Evolutionary conservation across 352 stramenopile genomes (phyloP).

Genomic region (Globisporangium irregulare): DNA sequence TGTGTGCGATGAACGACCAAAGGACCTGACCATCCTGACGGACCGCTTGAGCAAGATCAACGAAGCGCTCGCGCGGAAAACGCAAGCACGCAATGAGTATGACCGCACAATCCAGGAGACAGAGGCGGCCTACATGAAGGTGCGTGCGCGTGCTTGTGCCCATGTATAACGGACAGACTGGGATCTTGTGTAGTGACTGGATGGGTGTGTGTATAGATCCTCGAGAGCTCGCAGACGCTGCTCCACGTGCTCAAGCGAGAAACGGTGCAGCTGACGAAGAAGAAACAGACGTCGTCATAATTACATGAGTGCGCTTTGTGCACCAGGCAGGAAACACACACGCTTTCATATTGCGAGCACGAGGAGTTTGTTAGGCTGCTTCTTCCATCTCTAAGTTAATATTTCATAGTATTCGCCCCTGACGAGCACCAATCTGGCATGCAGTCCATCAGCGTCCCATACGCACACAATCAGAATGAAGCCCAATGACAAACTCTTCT

Average conservation of each 20-base stretch:
- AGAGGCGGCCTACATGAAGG: constrained; percentile 93
- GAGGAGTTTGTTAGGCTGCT: constrained; percentile 1
- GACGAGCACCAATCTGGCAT: not conserved
- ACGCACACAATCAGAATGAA: not conserved
- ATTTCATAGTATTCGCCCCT: not conserved
- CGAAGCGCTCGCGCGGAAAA: constrained; percentile 87
- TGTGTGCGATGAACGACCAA: not conserved
- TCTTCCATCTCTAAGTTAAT: constrained; percentile 9
- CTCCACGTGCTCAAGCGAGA: constrained; percentile 94
- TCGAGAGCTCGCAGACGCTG: constrained; percentile 93
- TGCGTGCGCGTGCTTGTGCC: constrained; percentile 8
- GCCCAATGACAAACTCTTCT: too few species aligned
- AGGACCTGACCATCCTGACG: constrained; percentile 90
- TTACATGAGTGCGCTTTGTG: not conserved
- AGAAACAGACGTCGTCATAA: constrained; percentile 89
- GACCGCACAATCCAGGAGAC: constrained; percentile 94
- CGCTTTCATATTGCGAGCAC: not conserved
- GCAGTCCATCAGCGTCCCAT: not conserved
- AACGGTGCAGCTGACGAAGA: constrained; percentile 93
- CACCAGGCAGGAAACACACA: too few species aligned
- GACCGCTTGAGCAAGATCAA: constrained; percentile 92
- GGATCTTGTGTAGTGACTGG: not conserved
- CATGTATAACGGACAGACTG: not conserved
- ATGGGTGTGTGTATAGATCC: constrained; percentile 46
- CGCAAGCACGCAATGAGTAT: constrained; percentile 91